A percentile compares a stretch with the other conserved stretches of the same genome.
These are phyloP conservation scores for Aspergillus campestris DNA, from an alignment of 495 filamentous ascomycete genomes.

Conservation along the genomic window DNA sequence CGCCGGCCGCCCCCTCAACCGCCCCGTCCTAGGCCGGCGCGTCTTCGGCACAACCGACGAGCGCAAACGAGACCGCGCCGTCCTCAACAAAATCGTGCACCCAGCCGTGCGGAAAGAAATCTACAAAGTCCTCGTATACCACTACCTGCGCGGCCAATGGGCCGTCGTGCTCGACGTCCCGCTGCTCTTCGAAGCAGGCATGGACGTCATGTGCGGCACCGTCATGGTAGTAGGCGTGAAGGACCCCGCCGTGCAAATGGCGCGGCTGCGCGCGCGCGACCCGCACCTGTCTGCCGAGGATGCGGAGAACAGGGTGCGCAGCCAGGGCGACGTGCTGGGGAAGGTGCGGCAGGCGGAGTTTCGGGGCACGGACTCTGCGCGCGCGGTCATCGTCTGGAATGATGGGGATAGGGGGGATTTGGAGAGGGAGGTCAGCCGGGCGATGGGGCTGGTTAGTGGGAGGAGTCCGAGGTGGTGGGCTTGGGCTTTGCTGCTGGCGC, in stretches of 20 bases:
- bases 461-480: constrained; percentile 74
- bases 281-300: constrained; percentile 63
- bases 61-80: constrained; percentile 53
- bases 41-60: constrained; percentile 72
- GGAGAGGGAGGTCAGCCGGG: constrained; percentile 50
- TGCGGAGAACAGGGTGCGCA: constrained; percentile 69
- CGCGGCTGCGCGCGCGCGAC: constrained; percentile 63
- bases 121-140: constrained; percentile 52
- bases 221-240: constrained; percentile 78
- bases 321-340: constrained; percentile 73
- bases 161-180: constrained; percentile 91
- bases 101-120: constrained; percentile 74
- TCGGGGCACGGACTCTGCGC: constrained; percentile 43
- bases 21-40: constrained; percentile 71
- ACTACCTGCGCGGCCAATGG: constrained; percentile 67
- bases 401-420: constrained; percentile 64
- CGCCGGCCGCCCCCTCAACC: constrained; percentile 56
- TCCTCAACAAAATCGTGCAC: constrained; percentile 87
- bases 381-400: constrained; percentile 81
- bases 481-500: constrained; percentile 60
- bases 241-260: constrained; percentile 71
- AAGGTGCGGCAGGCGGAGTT: constrained; percentile 68
- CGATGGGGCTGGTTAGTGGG: constrained; percentile 51
- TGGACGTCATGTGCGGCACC: constrained; percentile 72
- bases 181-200: constrained; percentile 75